phyloP scores from a whole-genome alignment of 1,284 basidiomycete genomes.

The Sutorius eximius region DNA sequence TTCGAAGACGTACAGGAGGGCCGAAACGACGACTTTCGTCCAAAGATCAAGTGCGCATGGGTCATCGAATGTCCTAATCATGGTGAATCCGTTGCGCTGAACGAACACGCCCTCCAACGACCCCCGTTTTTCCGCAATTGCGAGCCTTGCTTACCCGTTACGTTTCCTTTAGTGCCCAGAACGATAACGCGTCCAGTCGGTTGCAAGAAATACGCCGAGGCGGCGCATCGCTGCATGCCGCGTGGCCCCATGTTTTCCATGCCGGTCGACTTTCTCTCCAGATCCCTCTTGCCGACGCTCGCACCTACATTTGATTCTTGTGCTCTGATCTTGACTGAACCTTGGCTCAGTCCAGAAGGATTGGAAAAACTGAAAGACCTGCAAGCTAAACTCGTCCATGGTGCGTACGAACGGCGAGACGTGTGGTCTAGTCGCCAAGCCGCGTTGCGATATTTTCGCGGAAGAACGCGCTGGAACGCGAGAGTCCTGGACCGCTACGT shows the following conservation, averaged over 20 bases:
- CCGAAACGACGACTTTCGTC: constrained; percentile 16
- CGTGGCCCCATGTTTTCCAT: constrained; percentile 39
- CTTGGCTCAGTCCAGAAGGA: constrained; percentile 52
- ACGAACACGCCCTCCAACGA: constrained; percentile 39
- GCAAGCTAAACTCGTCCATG: constrained; percentile 40
- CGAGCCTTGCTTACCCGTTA: constrained; percentile 28
- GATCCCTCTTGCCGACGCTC: constrained; percentile 50
- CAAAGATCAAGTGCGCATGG: constrained; percentile 51
- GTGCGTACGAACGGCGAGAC: constrained; percentile 47
- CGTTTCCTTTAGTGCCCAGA: not conserved
- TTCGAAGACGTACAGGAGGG: constrained; percentile 20
- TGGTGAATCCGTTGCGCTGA: constrained; percentile 45
- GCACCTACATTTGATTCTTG: constrained; percentile 43
- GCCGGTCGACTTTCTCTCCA: constrained; percentile 45
- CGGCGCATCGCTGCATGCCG: constrained; percentile 53
- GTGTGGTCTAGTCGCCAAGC: constrained; percentile 46
- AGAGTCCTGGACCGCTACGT: constrained; percentile 48
- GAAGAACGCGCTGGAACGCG: constrained; percentile 47
- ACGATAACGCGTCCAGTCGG: constrained; percentile 43
- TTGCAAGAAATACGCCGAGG: constrained; percentile 58
- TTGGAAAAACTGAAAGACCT: constrained; percentile 41
- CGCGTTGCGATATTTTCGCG: constrained; percentile 40
- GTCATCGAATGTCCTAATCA: constrained; percentile 56
- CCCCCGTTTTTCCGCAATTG: constrained; percentile 46
- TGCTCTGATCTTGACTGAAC: constrained; percentile 55